Conservation (phyloP, 345 rosid genomes). For the Murraya paniculata region DNA sequence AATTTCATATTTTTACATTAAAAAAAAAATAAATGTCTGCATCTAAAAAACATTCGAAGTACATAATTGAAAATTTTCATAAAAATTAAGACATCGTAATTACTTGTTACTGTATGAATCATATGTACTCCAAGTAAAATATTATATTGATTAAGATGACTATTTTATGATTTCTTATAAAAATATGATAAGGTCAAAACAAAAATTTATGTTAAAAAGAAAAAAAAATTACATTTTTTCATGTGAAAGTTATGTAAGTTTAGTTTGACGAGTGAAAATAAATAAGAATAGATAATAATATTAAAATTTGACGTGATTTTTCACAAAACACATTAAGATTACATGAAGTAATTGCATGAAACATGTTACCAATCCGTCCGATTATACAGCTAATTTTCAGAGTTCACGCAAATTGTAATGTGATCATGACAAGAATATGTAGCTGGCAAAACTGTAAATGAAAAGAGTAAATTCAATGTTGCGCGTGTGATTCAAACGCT, state of each 20-base stretch:
- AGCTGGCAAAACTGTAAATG: background rate
- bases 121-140: no score
- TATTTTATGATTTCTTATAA: background rate
- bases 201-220: no score
- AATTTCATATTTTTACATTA: fast-evolving
- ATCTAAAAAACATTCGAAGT: no score
- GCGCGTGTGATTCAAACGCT: conserved; percentile 3
- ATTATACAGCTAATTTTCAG: background rate
- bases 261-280: no score
- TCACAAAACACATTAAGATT: background rate
- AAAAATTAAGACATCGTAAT: no score
- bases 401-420: background rate
- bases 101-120: background rate
- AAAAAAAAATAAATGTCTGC: background rate
- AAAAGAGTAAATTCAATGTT: background rate
- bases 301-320: no score
- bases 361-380: background rate
- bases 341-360: background rate
- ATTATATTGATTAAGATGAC: no score
- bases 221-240: no score
- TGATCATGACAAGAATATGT: conserved; percentile 18
- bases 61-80: no score
- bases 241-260: no score
- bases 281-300: no score
- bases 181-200: no score